A percentile compares a stretch with the other conserved stretches of the same genome.
These are phyloP conservation scores for Rubus idaeus DNA, from an alignment of 306 rosid species.

Conservation along the genomic window DNA sequence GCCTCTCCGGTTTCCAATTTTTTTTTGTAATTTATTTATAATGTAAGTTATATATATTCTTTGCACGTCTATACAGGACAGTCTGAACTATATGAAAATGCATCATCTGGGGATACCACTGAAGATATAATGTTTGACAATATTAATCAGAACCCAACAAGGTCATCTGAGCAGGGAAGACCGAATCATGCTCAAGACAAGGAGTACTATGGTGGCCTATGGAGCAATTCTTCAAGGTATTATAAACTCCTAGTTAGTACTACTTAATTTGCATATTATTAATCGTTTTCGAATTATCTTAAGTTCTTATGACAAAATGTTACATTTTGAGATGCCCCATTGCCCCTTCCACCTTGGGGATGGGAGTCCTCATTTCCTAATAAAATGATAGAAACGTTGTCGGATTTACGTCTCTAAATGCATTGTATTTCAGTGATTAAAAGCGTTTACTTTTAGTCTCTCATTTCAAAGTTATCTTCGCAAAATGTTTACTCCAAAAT, in stretches of 20 bases:
- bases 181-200: slow-evolving; percentile 50
- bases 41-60: not conserved
- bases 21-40: not conserved
- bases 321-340: not conserved
- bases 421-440: not conserved
- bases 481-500: not conserved
- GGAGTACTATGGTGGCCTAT: slow-evolving; percentile 53
- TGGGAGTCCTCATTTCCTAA: not conserved
- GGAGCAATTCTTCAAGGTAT: slow-evolving; percentile 96
- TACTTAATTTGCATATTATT: not conserved
- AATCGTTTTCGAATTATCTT: not conserved
- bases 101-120: slow-evolving; percentile 85
- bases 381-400: not conserved
- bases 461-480: not conserved
- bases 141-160: slow-evolving; percentile 48
- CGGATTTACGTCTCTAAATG: not conserved
- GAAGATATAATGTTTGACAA: slow-evolving; percentile 70
- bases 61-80: slow-evolving; percentile 42
- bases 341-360: not conserved
- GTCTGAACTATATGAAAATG: slow-evolving; percentile 76
- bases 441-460: not conserved
- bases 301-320: not conserved
- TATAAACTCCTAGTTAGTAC: not conserved
- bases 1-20: not conserved
- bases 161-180: slow-evolving; percentile 56